These are phyloP conservation scores for Pseudocercospora eumusae DNA, from an alignment of 2,329 filamentous ascomycete species.

Conservation along the genomic window DNA sequence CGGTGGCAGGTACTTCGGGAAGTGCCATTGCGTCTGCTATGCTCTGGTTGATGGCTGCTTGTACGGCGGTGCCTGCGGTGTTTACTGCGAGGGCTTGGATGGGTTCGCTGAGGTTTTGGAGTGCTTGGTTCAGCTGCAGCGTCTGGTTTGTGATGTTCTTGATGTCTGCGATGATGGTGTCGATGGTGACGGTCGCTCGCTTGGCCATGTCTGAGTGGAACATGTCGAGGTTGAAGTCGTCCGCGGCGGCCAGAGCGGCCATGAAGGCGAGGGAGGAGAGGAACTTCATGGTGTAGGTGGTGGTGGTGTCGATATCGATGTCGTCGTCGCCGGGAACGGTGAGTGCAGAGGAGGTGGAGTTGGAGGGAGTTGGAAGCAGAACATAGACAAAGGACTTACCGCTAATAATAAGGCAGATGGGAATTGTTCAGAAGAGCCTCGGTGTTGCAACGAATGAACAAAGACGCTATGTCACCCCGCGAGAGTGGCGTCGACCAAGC, in stretches of 20 bases:
- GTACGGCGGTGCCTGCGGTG: constrained; percentile 11
- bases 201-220: constrained; percentile 8
- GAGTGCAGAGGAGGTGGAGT: too few species aligned
- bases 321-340: not conserved
- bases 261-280: constrained; percentile 5
- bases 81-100: constrained; percentile 13
- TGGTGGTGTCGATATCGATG: not conserved
- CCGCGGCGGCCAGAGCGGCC: constrained; percentile 6
- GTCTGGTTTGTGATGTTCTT: constrained; percentile 20
- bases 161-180: constrained; percentile 19
- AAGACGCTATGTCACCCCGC: constrained; percentile 5
- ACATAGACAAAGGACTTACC: constrained; percentile 1
- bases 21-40: constrained; percentile 18
- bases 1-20: constrained; percentile 9
- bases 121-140: not conserved
- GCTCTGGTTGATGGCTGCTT: constrained; percentile 14
- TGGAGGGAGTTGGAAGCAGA: not conserved
- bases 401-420: too few species aligned
- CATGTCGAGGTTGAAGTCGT: constrained; percentile 8
- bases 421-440: constrained; percentile 8
- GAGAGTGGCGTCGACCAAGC: constrained; percentile 2
- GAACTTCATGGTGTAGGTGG: constrained; percentile 9
- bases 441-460: constrained; percentile 2
- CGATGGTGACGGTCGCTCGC: constrained; percentile 11
- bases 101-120: constrained; percentile 10